These are phyloP conservation scores for Boechera stricta DNA, from an alignment of 345 rosid genomes.

Conservation along the genomic window DNA sequence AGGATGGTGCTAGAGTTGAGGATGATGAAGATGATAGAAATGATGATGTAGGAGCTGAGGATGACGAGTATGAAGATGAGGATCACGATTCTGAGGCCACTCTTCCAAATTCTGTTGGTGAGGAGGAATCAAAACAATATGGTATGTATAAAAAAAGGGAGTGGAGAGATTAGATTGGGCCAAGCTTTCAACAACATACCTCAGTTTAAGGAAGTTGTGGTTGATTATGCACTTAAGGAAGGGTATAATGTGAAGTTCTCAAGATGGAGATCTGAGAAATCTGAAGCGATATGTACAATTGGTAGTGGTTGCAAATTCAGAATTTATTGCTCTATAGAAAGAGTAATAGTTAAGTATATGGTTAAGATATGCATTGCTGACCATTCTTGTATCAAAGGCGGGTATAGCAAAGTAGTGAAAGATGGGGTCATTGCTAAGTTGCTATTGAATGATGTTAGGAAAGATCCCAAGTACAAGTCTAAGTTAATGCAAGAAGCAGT, in stretches of 20 bases:
- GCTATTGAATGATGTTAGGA: not conserved
- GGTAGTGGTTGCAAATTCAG: not conserved
- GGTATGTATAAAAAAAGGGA: too few species aligned
- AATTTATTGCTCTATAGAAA: not conserved
- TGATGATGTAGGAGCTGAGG: too few species aligned
- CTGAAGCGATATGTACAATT: not conserved
- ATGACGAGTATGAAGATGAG: too few species aligned
- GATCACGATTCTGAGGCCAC: too few species aligned
- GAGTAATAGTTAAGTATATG: accelerated
- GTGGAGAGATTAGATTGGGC: too few species aligned
- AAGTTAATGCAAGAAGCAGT: not conserved
- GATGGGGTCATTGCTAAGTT: not conserved
- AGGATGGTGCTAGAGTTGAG: too few species aligned
- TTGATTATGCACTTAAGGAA: not conserved
- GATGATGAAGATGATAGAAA: too few species aligned
- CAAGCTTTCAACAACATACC: too few species aligned
- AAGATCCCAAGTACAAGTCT: not conserved
- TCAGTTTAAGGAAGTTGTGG: not conserved
- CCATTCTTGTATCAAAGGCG: not conserved
- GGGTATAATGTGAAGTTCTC: not conserved
- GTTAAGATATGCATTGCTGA: not conserved
- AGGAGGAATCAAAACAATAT: too few species aligned
- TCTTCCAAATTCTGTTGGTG: too few species aligned
- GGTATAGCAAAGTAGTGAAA: not conserved
- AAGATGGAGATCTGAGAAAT: not conserved